Base-by-base conservation (phyloP, 345 rosid species). In the Sonneratia caseolaris region DNA sequence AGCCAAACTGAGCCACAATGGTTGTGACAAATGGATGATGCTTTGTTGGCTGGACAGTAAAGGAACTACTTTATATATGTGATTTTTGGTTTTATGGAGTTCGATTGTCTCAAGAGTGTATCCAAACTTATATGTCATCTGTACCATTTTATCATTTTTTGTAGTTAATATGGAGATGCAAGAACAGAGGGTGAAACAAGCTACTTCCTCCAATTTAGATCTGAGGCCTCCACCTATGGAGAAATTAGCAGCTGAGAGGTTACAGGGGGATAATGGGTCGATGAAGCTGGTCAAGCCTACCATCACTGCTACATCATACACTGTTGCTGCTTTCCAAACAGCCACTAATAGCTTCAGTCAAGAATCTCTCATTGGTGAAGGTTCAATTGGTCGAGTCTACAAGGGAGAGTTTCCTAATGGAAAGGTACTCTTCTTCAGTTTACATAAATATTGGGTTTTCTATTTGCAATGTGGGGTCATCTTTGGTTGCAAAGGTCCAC, bases 351-450 rank as follows among this genome's bases (percentile, higher is more conserved):
- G 99, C 83, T 92, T 96, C 71, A 83, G 96, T 76, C 99, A 92
- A 83, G 99, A 96, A 77, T 82, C 76, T 81, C 81, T 96, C 67
- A 76, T 96, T 5, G 98, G 99, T 70, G 99, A 96, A 89, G 99
- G 99, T 68, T 96, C 98, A 70, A 79, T 92, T 15, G 99, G 99
- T 72, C 98, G 99, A 71, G 99, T 96, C 68, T 96, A 96, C 84
- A 87, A 73, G 78, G 99, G 91, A 71, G 98, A 91, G 70, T 89
- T 96, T 71, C 82, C 91, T 24, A 88, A 86, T 40, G 96, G 96
- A 79, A 96, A 89, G 96, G 99, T 92, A 83, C 73, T 61, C 65
- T 37, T 9, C 42, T 16, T 37, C 37, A 1, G 24, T 56, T 57
- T n/a, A 53, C 61, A 55, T 37, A 16, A 37, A 53, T 8, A 27